phyloP scores from a whole-genome alignment of 345 rosid species.

The Populus ilicifolia region DNA sequence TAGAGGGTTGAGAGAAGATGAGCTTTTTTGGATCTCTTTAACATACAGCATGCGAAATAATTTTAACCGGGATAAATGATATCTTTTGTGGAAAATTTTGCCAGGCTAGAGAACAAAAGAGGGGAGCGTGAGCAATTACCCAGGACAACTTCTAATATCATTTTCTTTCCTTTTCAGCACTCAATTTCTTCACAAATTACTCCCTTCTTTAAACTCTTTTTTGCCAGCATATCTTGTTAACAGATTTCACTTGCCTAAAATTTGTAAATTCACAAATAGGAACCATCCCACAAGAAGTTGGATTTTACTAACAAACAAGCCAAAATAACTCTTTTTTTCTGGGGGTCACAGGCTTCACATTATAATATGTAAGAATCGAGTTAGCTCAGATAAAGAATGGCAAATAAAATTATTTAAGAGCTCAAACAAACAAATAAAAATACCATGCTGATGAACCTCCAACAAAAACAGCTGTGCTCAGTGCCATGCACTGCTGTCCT shows the following conservation, averaged over 20 bases:
- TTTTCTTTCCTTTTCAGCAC: neutral
- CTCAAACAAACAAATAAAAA: neutral
- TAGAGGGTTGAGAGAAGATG: neutral
- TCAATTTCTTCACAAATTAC: neutral
- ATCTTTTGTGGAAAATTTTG: neutral
- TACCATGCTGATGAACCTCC: conserved; percentile 80
- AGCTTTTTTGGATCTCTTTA: neutral
- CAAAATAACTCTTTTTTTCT: neutral
- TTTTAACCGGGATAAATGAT: neutral
- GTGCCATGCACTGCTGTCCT: conserved; percentile 97
- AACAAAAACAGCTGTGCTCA: conserved; percentile 85
- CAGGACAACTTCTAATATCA: neutral
- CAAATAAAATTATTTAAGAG: neutral
- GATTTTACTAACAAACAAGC: neutral
- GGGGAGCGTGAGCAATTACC: neutral
- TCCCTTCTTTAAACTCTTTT: neutral
- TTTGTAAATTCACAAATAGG: neutral
- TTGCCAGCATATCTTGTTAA: neutral
- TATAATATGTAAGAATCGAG: neutral
- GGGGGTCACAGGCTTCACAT: neutral
- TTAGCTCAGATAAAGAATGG: neutral
- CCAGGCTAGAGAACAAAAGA: neutral
- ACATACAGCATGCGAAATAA: neutral
- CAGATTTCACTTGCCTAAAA: neutral
- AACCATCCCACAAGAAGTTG: neutral